Conservation (phyloP, 2,329 filamentous ascomycete species). For the Akanthomyces dipterigenus region DNA sequence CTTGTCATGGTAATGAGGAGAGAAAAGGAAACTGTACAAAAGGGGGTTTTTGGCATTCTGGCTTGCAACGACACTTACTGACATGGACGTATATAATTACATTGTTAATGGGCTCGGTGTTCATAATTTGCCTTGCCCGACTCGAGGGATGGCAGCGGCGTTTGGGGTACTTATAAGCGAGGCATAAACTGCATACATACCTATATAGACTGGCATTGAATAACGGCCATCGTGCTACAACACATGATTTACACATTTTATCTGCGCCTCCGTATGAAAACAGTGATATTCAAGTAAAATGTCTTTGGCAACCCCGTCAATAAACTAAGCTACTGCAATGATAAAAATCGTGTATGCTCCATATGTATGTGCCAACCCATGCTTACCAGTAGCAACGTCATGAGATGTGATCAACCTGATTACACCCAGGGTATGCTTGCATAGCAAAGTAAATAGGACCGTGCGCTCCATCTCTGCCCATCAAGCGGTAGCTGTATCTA, state of each 20-base stretch:
- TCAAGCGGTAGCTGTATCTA: background rate
- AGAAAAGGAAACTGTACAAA: background rate
- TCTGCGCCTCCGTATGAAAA: background rate
- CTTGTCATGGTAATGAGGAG: background rate
- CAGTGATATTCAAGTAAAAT: background rate
- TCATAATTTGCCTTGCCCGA: background rate
- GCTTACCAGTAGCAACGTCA: background rate
- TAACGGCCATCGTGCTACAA: background rate
- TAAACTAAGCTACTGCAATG: background rate
- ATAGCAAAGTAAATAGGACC: background rate
- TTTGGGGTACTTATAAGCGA: background rate
- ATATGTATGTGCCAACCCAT: background rate
- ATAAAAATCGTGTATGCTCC: background rate
- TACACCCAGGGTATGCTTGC: background rate
- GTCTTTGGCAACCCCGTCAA: background rate
- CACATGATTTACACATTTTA: background rate
- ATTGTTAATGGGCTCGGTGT: background rate
- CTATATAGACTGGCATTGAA: background rate
- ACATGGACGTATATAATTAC: conserved; percentile 1
- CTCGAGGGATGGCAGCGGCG: background rate
- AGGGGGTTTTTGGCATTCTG: background rate
- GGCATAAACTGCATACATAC: background rate
- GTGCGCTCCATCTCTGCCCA: background rate
- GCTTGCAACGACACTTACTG: background rate
- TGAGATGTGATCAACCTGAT: background rate